Base-by-base conservation (phyloP, 176 grass and related monocot species). In the Saccharum spontaneum region DNA sequence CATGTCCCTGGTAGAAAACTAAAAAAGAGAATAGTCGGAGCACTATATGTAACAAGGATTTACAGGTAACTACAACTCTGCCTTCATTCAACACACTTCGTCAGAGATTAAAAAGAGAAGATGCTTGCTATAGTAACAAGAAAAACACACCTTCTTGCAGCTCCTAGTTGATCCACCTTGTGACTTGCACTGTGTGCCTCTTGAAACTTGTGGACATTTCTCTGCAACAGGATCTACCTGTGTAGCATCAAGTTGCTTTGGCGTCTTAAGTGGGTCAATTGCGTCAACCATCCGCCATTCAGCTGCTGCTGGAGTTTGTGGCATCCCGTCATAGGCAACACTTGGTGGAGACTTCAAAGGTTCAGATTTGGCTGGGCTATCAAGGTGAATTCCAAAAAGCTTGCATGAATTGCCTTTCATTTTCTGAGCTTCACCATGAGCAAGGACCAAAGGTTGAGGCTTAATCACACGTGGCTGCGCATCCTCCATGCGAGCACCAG, bases 61-160 rank as follows among this genome's bases (percentile, higher is more conserved):
- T 18, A 62, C 12, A 69, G 16, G 10, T 30, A 73, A 55, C 10
- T 23, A 49, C 43, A 3, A n/a, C 59, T 79, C 10, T 36, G 76
- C 17, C 16, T 73, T 17, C 75, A 73, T 79, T 70, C 41, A 6
- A 18, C 12, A 4, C 17, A 63, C 5, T 45, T 38, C 6, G 3
- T 45, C 14, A 8, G n/a, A 82, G 1, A 78, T 62, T 41, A 30
- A 73, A 85, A 83, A 69, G 78, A 75, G 64, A 15, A 26, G 38
- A 80, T 46, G 15, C 12, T 17, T 23, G 15, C 22, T 76, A 62
- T 10, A 76, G 73, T 61, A 46, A 46, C 60, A 90, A 80, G 22
- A 83, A 79, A 73, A n/a, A 54, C 30, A 71, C 60, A 98, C 93
- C 95, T 98, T 98, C 69, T 92, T 98, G 76, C 93, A 98, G 77